Conservation (phyloP, 176 grass and related monocot genomes). For the Ensete ventricosum region DNA sequence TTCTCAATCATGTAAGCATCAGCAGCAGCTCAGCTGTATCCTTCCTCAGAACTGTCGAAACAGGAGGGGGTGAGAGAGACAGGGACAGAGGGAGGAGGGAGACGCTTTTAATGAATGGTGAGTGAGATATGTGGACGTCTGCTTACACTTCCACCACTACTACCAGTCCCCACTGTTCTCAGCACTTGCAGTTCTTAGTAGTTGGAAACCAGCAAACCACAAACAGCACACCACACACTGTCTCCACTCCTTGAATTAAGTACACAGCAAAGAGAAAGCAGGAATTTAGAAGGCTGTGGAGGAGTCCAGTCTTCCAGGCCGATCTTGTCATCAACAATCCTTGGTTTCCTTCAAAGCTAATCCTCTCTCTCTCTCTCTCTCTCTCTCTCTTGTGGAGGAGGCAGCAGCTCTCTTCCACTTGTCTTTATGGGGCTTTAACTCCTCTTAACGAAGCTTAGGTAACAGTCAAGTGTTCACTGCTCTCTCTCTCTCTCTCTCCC, state of each 20-base stretch:
- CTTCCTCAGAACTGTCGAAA: neutral
- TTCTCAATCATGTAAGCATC: no score
- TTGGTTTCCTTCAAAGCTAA: conserved; percentile 8
- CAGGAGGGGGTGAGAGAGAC: neutral
- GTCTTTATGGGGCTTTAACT: neutral
- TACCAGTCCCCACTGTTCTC: conserved; percentile 10
- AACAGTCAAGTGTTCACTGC: neutral
- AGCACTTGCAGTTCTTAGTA: neutral
- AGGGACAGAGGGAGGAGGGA: no score
- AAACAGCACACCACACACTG: neutral
- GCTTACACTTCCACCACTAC: conserved; percentile 8
- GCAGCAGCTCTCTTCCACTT: no score
- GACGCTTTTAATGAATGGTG: no score
- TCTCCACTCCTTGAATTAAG: neutral
- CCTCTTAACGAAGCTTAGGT: neutral
- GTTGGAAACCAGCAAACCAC: neutral
- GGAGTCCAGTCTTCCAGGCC: conserved; percentile 2
- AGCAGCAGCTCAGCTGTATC: neutral
- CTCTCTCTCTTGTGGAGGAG: neutral
- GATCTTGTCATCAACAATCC: conserved; percentile 6
- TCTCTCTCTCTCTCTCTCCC: neutral
- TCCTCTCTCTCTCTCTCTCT: neutral
- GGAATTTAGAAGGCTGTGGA: neutral
- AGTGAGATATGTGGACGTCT: conserved; percentile 1
- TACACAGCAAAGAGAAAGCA: neutral